Evolutionary conservation across 352 stramenopile species (phyloP).

Genomic region (Pythium apleroticum): DNA sequence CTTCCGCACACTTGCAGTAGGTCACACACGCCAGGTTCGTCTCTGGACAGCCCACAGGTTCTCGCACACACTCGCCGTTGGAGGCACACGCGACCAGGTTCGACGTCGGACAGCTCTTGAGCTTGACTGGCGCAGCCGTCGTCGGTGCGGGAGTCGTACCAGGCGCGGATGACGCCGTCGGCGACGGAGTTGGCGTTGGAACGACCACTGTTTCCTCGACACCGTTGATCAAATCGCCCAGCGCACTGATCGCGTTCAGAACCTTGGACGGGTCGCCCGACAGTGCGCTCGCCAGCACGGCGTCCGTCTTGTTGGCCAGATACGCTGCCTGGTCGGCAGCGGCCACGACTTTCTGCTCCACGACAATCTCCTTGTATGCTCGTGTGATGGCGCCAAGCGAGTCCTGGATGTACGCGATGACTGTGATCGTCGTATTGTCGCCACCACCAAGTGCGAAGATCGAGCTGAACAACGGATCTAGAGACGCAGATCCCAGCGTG

Average conservation of each 20-base stretch:
- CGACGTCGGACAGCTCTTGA: slow-evolving; percentile 53
- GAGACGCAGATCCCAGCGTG: slow-evolving; percentile 49
- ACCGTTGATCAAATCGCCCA: slow-evolving; percentile 63
- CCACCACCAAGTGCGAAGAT: slow-evolving; percentile 55
- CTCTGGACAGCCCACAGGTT: slow-evolving; percentile 39
- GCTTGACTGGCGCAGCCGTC: slow-evolving; percentile 18
- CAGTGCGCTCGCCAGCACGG: slow-evolving; percentile 43
- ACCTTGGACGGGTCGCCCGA: slow-evolving; percentile 60
- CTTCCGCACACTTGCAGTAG: slow-evolving; percentile 46
- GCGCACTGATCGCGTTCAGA: slow-evolving; percentile 62
- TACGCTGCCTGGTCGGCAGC: slow-evolving; percentile 50
- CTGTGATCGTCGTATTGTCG: slow-evolving; percentile 58
- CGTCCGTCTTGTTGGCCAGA: slow-evolving; percentile 51
- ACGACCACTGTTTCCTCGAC: slow-evolving; percentile 31
- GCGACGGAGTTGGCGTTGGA: slow-evolving; percentile 24
- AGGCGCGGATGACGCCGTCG: slow-evolving; percentile 19
- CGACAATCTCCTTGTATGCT: slow-evolving; percentile 49
- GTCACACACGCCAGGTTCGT: slow-evolving; percentile 53
- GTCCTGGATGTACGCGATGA: slow-evolving; percentile 66
- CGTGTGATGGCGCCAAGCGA: slow-evolving; percentile 46
- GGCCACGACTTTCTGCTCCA: slow-evolving; percentile 43
- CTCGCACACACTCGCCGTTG: slow-evolving; percentile 48
- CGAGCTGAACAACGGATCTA: slow-evolving; percentile 52
- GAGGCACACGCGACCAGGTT: slow-evolving; percentile 43
- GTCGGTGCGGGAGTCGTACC: slow-evolving; percentile 26